These are phyloP conservation scores for Komagataella mondaviorum DNA, from an alignment of 805 yeast genomes.

Conservation along the genomic window DNA sequence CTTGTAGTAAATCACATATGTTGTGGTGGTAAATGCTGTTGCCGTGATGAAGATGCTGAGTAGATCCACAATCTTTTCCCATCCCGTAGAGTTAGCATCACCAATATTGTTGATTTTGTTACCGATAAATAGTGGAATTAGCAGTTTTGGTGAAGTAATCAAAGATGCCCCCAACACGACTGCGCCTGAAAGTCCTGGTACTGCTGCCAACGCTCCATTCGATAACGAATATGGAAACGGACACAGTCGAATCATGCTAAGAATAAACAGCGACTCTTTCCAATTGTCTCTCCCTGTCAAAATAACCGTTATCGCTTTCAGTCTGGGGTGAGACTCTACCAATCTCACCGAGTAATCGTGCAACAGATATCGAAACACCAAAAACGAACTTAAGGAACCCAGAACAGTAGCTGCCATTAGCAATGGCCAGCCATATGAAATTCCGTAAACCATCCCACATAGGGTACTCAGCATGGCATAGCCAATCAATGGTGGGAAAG, in stretches of 20 bases:
- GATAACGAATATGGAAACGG: conserved; percentile 90
- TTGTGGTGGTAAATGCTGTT: conserved; percentile 39
- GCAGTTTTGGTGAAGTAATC: conserved; percentile 69
- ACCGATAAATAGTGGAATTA: conserved; percentile 72
- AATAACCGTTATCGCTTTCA: conserved; percentile 64
- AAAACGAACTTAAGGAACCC: conserved; percentile 70
- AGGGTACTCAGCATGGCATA: conserved; percentile 54
- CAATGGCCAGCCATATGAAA: conserved; percentile 62
- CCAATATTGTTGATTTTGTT: conserved; percentile 60
- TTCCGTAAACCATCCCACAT: conserved; percentile 76
- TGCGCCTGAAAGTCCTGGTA: conserved; percentile 55
- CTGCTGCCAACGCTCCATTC: conserved; percentile 84
- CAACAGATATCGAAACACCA: conserved; percentile 49
- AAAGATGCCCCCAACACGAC: conserved; percentile 61
- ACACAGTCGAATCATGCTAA: conserved; percentile 67
- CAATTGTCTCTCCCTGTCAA: conserved; percentile 34
- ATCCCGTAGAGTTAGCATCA: conserved; percentile 26
- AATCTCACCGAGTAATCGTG: conserved; percentile 43
- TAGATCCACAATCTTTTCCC: conserved; percentile 46
- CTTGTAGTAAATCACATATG: conserved; percentile 53
- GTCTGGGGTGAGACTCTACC: conserved; percentile 45
- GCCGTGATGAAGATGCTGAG: conserved; percentile 46
- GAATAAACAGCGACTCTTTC: conserved; percentile 47
- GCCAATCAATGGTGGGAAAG: conserved; percentile 89
- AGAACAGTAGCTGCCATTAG: conserved; percentile 52